Evolutionary conservation across 306 rosid genomes (phyloP).

Genomic region (Lathyrus aphaca): DNA sequence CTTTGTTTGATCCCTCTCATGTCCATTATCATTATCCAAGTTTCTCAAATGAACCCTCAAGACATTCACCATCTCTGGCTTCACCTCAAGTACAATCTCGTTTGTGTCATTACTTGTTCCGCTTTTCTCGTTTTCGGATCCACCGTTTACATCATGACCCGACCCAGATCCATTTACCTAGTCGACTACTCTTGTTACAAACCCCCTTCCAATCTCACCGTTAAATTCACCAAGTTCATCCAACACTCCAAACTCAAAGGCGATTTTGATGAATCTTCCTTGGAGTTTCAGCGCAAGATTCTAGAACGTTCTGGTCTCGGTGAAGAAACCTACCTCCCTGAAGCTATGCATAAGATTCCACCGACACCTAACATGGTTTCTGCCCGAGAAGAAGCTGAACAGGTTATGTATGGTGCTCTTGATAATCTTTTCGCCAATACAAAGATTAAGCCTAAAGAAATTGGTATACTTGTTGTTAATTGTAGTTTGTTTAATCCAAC

Average conservation of each 20-base stretch:
- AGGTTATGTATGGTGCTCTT: slow-evolving; percentile 64
- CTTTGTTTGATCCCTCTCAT: slow-evolving; percentile 59
- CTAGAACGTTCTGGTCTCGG: slow-evolving; percentile 68
- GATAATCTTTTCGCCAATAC: slow-evolving; percentile 59
- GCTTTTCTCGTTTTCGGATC: slow-evolving; percentile 51
- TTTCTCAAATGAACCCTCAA: slow-evolving; percentile 49
- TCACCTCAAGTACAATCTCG: slow-evolving; percentile 57
- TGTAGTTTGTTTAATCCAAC: slow-evolving; percentile 73
- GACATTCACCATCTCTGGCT: slow-evolving; percentile 62
- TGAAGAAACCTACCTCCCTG: slow-evolving; percentile 60
- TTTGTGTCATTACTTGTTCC: slow-evolving; percentile 41
- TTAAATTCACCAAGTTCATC: slow-evolving; percentile 41
- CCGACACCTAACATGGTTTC: slow-evolving; percentile 55
- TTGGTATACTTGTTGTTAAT: slow-evolving; percentile 70
- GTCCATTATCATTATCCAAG: slow-evolving; percentile 44
- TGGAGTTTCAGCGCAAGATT: slow-evolving; percentile 64
- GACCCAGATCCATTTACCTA: slow-evolving; percentile 65
- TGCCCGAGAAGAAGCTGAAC: slow-evolving; percentile 64
- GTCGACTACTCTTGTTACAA: slow-evolving; percentile 55
- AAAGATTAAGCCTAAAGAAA: slow-evolving; percentile 53
- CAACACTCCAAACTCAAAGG: slow-evolving; percentile 55
- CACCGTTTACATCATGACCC: slow-evolving; percentile 54
- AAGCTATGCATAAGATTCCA: slow-evolving; percentile 56
- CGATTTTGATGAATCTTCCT: slow-evolving; percentile 51
- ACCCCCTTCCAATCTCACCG: slow-evolving; percentile 47